Conservation (phyloP, 2,329 filamentous ascomycete genomes). For the Hymenoscyphus linearis region DNA sequence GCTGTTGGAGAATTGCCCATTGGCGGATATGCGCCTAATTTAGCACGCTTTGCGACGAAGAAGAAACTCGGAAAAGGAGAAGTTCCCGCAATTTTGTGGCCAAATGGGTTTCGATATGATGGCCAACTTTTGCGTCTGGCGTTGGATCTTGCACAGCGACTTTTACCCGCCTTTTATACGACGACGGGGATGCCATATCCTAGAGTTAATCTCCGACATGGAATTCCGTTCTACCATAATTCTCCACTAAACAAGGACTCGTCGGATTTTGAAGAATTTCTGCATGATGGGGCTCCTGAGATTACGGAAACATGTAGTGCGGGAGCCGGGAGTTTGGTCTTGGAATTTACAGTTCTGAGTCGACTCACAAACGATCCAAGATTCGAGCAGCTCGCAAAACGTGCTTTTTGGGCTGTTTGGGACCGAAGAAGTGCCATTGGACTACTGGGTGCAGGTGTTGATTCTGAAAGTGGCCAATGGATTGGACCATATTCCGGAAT, state of each 20-base stretch:
- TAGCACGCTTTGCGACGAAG: constrained; percentile 17
- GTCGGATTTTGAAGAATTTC: constrained; percentile 33
- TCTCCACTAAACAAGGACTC: constrained; percentile 66
- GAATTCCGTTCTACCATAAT: constrained; percentile 88
- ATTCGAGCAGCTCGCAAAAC: constrained; percentile 87
- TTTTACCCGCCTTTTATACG: constrained; percentile 90
- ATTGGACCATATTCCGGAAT: constrained; percentile 86
- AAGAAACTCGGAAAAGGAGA: constrained; percentile 40
- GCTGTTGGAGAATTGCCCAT: constrained; percentile 88
- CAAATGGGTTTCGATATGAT: constrained; percentile 74
- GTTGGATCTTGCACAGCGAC: constrained; percentile 72
- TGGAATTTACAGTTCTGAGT: constrained; percentile 89
- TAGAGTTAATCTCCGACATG: constrained; percentile 82
- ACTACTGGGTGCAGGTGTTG: constrained; percentile 85
- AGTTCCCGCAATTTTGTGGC: constrained; percentile 60
- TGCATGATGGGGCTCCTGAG: constrained; percentile 44
- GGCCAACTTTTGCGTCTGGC: constrained; percentile 89
- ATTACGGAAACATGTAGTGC: constrained; percentile 96
- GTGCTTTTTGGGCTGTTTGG: constrained; percentile 98
- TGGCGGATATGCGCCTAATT: constrained; percentile 59
- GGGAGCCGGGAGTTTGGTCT: constrained; percentile 87
- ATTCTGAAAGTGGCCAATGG: constrained; percentile 88
- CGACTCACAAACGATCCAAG: constrained; percentile 77
- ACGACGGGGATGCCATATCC: constrained; percentile 90
- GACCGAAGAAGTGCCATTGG: constrained; percentile 76